Evolutionary conservation across 805 yeast species (phyloP), one percentile per base, ranked within the genome.

Genomic region (Kodamaea hsintzibuensis): DNA sequence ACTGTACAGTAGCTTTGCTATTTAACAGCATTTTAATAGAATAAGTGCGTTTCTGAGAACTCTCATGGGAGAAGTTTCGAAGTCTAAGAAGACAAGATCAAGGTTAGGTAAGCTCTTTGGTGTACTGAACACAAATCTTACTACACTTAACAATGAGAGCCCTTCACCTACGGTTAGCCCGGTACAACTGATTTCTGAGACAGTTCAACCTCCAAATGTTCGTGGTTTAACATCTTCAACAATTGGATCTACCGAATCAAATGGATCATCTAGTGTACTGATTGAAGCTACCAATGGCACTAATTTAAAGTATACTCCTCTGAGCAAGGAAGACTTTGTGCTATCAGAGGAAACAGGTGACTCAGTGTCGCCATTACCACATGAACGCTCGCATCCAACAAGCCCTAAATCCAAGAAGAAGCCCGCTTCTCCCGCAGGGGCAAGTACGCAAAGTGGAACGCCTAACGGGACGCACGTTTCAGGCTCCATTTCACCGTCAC

Each of bases 101-200:
- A 60, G 63, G 52, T 55, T 65, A 30, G 69, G 69, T 18, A 61
- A 65, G 53, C 60, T 66, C 35, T 65, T 66, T 50, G 69, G 69
- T 17, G 64, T 62, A 17, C 64, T 62, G 58, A 56, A 60, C 27
- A 54, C 66, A 14, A 61, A 51, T 33, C 54, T 61, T 49, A 37
- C 22, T 16, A 18, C n/a, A 49, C 54, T 51, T 40, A 25, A 51
- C 50, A n/a, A 22, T 10, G 49, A 51, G 40, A 30, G 22, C 25
- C 25, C 5, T 12, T 7, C 19, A 19, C 44, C 44, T 4, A 14
- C 42, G 13, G 22, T 40, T 14, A 16, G 25, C 7, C 44, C 44
- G 7, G 25, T 40, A 17, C 42, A 14, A 16, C 42, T 16, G 42
- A n/a, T 14, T 4, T 7, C 14, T 8, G 42, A 14, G 14, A 4